Conservation (phyloP, 306 rosid genomes). For the Glycine soja region DNA sequence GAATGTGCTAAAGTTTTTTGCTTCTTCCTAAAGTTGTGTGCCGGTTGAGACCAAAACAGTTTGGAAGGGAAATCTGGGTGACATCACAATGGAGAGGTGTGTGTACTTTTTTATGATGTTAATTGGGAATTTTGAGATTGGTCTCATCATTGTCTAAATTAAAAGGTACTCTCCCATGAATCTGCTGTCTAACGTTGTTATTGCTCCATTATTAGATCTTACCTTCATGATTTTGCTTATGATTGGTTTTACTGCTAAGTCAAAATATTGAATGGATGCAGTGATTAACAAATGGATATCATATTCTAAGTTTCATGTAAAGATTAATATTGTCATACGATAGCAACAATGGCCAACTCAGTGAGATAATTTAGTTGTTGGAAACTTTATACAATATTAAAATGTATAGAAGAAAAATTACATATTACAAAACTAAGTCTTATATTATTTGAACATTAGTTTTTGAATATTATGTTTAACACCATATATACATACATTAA, state of each 20-base stretch:
- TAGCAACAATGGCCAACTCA: no score
- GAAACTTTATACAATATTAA: no score
- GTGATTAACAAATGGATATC: not conserved
- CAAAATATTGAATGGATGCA: not conserved
- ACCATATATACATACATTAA: no score
- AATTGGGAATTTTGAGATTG: not conserved
- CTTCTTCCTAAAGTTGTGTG: conserved; percentile 45
- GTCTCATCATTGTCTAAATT: conserved; percentile 17
- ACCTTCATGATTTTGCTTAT: conserved; percentile 38
- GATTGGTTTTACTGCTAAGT: conserved; percentile 20
- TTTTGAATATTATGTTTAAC: no score
- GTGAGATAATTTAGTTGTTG: not conserved
- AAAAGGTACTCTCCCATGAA: conserved; percentile 9
- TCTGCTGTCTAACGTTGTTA: conserved; percentile 6
- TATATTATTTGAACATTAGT: no score
- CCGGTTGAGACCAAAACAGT: conserved; percentile 45
- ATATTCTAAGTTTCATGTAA: not conserved
- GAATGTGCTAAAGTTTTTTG: conserved; percentile 48
- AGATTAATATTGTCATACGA: no score
- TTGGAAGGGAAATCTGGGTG: conserved; percentile 47
- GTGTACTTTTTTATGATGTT: not conserved
- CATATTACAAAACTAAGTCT: no score
- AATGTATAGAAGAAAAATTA: no score
- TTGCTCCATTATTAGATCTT: conserved; percentile 4
- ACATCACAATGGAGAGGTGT: conserved; percentile 23